Conservation (phyloP, 495 filamentous ascomycete species). For the Penicillium roqueforti region DNA sequence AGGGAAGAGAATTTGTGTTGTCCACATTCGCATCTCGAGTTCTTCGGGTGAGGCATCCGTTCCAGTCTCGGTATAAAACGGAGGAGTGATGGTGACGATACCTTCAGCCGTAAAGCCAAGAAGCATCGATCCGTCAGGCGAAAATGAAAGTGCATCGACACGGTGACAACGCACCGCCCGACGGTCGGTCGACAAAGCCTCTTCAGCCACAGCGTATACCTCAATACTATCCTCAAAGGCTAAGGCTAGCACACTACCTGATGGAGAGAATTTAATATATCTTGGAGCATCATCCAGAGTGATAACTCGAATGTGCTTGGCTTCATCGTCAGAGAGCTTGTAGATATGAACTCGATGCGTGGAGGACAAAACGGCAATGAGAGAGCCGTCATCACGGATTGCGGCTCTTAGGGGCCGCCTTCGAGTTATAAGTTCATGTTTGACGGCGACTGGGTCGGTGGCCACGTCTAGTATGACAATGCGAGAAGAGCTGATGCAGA, state of each 20-base stretch:
- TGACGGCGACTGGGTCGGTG: slow-evolving; percentile 53
- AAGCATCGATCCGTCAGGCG: slow-evolving; percentile 78
- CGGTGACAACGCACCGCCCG: slow-evolving; percentile 77
- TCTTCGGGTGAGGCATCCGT: slow-evolving; percentile 52
- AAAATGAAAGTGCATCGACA: slow-evolving; percentile 77
- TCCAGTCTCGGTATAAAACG: slow-evolving; percentile 59
- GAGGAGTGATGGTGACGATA: slow-evolving; percentile 75
- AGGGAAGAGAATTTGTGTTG: slow-evolving; percentile 82
- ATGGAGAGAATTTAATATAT: slow-evolving; percentile 74
- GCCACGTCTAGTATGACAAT: slow-evolving; percentile 74
- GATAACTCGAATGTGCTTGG: slow-evolving; percentile 63
- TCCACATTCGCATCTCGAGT: slow-evolving; percentile 75
- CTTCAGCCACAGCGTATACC: slow-evolving; percentile 67
- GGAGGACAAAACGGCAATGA: slow-evolving; percentile 74
- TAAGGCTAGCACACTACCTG: slow-evolving; percentile 76
- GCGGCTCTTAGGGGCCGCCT: slow-evolving; percentile 73
- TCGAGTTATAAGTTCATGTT: slow-evolving; percentile 73
- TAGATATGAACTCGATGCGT: slow-evolving; percentile 83
- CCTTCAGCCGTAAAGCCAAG: slow-evolving; percentile 71
- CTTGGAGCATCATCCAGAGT: slow-evolving; percentile 71
- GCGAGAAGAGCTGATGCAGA: slow-evolving; percentile 82
- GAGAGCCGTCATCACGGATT: slow-evolving; percentile 71
- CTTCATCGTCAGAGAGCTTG: slow-evolving; percentile 56
- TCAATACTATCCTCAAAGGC: slow-evolving; percentile 85
- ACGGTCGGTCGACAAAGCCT: slow-evolving; percentile 60